Evolutionary conservation across 164 flowering plant species (phyloP).

Genomic region (Vitis cinerea): DNA sequence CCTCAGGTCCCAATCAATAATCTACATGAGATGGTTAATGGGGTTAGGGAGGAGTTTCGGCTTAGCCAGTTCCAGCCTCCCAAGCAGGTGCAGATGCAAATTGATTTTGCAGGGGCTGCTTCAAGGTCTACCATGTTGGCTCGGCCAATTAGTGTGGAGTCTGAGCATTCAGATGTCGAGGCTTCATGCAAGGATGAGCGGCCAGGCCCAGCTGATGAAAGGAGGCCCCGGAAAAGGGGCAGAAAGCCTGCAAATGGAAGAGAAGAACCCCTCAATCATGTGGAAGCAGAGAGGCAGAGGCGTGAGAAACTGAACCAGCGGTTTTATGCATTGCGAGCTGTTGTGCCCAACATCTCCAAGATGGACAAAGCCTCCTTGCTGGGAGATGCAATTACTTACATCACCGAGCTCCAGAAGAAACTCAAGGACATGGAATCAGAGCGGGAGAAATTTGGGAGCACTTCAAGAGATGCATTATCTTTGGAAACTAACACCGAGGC

Average conservation of each 20-base stretch:
- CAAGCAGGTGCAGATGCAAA: conserved; percentile 62
- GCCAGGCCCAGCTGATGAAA: conserved; percentile 44
- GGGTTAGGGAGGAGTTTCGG: conserved; percentile 43
- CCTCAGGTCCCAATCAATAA: conserved; percentile 29
- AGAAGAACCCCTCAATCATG: conserved; percentile 94
- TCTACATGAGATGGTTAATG: conserved; percentile 44
- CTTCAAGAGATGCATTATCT: conserved; percentile 34
- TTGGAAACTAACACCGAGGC: conserved; percentile 26
- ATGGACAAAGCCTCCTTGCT: conserved; percentile 76
- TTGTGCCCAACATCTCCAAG: conserved; percentile 69
- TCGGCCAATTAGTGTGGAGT: conserved; percentile 42
- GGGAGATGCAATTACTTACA: conserved; percentile 69
- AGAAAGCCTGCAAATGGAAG: conserved; percentile 97
- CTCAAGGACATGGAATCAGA: conserved; percentile 61
- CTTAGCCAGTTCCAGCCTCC: conserved; percentile 44
- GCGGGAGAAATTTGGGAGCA: conserved; percentile 38
- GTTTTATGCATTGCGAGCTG: conserved; percentile 63
- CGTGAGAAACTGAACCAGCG: conserved; percentile 70
- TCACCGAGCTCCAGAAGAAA: conserved; percentile 63
- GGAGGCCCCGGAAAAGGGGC: conserved; percentile 83
- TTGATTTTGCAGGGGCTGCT: conserved; percentile 67
- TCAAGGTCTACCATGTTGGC: conserved; percentile 43
- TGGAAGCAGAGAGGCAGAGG: conserved; percentile 74
- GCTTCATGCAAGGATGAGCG: conserved; percentile 64
- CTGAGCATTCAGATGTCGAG: conserved; percentile 81